Base-by-base conservation (phyloP, 805 yeast species). In the Komagataella pseudopastoris region DNA sequence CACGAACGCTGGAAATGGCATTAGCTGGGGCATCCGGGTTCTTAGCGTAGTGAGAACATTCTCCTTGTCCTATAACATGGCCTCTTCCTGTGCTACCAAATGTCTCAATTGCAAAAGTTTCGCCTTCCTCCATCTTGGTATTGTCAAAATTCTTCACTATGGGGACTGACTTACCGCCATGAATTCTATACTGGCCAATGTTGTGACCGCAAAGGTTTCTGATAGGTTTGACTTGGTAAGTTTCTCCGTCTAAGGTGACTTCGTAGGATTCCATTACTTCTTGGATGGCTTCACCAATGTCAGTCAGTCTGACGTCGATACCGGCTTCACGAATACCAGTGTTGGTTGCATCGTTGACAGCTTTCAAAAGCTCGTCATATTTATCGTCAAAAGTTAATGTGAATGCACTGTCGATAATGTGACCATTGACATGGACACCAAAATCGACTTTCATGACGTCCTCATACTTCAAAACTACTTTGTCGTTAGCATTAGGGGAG, bases 61-160 rank as follows among this genome's bases (percentile, higher is more conserved):
- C 99, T 48, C 99, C 99, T 54, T 81, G 84, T 6, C 81, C 71
- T 49, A 83, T 71, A 43, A 93, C 98, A 59, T 83, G 84, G 44
- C 98, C 99, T 53, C 85, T 78, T 55, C 99, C 99, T 1, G 99
- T 93, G 47, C 96, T 79, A 10, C 99, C 99, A 63, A 93, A 93
- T 2, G 99, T 93, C 70, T 93, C 99, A 62, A 93, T 91, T 54
- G 99, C 99, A 73, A 88, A 91, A 2, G 88, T 83, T 67, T 93
- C 99, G 56, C 96, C 96, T 71, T 93, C 99, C 67, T 93, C 99
- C 96, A 93, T 91, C 75, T 91, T 91, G 8, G 98, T 93, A 66
- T 78, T 78, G 65, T 93, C 99, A 6, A 89, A 91, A 60, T 87
- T 87, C 60, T 90, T 85, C 43, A 93, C 96, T 60, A 93, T 93